These are phyloP conservation scores for Rhizoclosmatium sp. DNA, from an alignment of 192 early-diverging fungal genomes.

Conservation along the genomic window DNA sequence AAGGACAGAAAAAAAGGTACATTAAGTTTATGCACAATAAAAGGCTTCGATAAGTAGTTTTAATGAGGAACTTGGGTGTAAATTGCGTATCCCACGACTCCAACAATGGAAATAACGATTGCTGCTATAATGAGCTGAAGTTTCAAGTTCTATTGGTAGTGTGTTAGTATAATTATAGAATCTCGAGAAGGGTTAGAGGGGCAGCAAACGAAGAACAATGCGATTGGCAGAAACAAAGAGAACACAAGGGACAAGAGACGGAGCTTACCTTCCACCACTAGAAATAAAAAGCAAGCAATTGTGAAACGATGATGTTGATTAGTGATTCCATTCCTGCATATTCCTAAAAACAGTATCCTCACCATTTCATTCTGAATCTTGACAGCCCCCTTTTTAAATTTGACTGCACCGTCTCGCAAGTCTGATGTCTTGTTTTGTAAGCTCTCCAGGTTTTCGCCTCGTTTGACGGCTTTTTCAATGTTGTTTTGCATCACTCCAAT, in stretches of 20 bases:
- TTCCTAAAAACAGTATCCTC: neutral
- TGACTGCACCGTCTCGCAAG: constrained; percentile 69
- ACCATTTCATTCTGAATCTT: constrained; percentile 55
- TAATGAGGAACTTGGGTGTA: neutral
- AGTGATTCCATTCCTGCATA: neutral
- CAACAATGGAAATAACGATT: neutral
- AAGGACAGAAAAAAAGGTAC: too few relatives aligned
- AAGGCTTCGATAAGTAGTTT: neutral
- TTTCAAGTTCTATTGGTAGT: constrained; percentile 13
- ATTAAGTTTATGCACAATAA: too few relatives aligned
- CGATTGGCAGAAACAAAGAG: neutral
- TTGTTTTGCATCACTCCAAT: constrained; percentile 92
- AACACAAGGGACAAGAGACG: neutral
- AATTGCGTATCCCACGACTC: neutral
- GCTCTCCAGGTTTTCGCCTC: constrained; percentile 84
- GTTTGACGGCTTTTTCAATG: constrained; percentile 84
- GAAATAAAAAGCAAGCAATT: neutral
- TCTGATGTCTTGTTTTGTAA: constrained; percentile 84
- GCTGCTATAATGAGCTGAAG: neutral
- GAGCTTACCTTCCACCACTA: constrained; percentile 26
- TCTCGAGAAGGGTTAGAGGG: neutral
- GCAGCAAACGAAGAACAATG: neutral
- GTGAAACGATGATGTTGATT: neutral
- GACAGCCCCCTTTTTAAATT: constrained; percentile 82
- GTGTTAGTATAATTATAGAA: neutral